A percentile compares a stretch with the other conserved stretches of the same genome.
These are phyloP conservation scores for Paulownia fortunei DNA, from an alignment of 257 asterid genomes.

Conservation along the genomic window DNA sequence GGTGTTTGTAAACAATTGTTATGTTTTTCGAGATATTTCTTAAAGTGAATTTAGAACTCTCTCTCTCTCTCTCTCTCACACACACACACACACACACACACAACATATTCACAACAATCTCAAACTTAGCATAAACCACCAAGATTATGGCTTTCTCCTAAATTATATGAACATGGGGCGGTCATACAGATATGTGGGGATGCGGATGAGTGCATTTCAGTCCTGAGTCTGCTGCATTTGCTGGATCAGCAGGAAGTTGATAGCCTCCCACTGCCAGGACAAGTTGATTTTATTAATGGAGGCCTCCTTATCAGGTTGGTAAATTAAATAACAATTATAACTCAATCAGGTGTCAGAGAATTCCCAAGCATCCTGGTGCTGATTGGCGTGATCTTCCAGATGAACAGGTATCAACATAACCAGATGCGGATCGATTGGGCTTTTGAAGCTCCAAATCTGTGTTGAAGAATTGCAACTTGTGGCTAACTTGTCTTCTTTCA, in stretches of 20 bases:
- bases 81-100: no score
- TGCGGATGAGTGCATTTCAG: constrained; percentile 70
- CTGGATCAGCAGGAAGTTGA: constrained; percentile 53
- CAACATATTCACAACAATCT: not conserved
- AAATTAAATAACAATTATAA: constrained; percentile 10
- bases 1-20: constrained; percentile 72
- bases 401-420: constrained; percentile 54
- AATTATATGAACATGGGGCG: constrained; percentile 48
- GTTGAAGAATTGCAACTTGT: not conserved
- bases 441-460: constrained; percentile 1
- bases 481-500: not conserved
- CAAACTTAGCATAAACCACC: not conserved
- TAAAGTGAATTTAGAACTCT: not conserved
- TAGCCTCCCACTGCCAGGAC: no score
- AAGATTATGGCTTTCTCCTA: not conserved
- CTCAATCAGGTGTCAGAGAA: constrained; percentile 63
- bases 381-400: no score
- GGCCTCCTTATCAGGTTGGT: constrained; percentile 86
- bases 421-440: not conserved
- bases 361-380: constrained; percentile 74
- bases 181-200: constrained; percentile 77
- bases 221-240: constrained; percentile 71
- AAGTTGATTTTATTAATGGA: constrained; percentile 86
- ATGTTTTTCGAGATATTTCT: constrained; percentile 61
- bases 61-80: no score